These are phyloP conservation scores for Daldinia loculata DNA, from an alignment of 495 filamentous ascomycete genomes.

Conservation along the genomic window DNA sequence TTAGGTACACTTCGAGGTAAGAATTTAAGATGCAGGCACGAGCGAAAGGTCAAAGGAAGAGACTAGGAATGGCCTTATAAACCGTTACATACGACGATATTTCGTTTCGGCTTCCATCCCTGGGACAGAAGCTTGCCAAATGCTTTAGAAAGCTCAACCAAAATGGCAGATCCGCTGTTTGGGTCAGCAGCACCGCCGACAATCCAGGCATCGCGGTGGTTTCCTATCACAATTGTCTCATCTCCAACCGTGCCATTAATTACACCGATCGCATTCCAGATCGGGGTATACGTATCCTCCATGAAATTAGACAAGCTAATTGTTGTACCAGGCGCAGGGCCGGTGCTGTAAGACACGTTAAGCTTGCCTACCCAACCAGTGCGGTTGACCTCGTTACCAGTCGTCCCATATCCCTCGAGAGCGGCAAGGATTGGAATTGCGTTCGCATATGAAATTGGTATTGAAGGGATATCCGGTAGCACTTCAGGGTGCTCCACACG, in stretches of 20 bases:
- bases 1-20: background rate
- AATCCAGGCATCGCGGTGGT: slow-evolving; percentile 91
- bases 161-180: slow-evolving; percentile 81
- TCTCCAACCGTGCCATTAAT: slow-evolving; percentile 79
- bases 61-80: background rate
- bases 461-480: slow-evolving; percentile 81
- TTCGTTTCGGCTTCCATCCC: slow-evolving; percentile 84
- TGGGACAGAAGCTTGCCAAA: slow-evolving; percentile 75
- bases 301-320: slow-evolving; percentile 83
- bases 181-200: slow-evolving; percentile 81
- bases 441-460: slow-evolving; percentile 85
- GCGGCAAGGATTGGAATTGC: slow-evolving; percentile 79
- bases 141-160: slow-evolving; percentile 79
- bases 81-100: slow-evolving; percentile 75
- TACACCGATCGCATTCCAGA: slow-evolving; percentile 89
- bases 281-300: slow-evolving; percentile 79
- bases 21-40: no score
- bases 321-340: slow-evolving; percentile 74
- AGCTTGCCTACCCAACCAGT: slow-evolving; percentile 75
- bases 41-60: no score
- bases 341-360: slow-evolving; percentile 84
- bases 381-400: slow-evolving; percentile 73
- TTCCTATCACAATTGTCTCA: slow-evolving; percentile 86
- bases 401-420: slow-evolving; percentile 82
- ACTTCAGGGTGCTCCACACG: slow-evolving; percentile 67